phyloP scores from a whole-genome alignment of 179 eudicot genomes.

The Silene coronaria region DNA sequence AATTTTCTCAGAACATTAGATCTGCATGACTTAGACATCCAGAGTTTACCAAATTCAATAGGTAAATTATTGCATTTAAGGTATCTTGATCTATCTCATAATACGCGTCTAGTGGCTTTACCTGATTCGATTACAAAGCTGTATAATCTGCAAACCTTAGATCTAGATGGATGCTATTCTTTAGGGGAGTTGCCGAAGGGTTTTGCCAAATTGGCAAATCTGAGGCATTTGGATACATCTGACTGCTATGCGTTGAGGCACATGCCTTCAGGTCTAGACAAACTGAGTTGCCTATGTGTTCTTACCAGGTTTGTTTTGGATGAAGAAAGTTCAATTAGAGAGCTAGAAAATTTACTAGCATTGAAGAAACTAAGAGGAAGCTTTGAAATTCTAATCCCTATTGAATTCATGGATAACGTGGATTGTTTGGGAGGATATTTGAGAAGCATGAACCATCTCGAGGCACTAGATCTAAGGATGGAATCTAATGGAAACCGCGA shows the following conservation, averaged over 20 bases:
- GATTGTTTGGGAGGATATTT: background rate
- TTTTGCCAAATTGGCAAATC: background rate
- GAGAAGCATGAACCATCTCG: background rate
- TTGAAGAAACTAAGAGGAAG: background rate
- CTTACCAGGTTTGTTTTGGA: background rate
- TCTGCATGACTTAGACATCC: background rate
- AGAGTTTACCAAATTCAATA: slow-evolving; percentile 14
- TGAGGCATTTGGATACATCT: background rate
- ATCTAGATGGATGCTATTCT: background rate
- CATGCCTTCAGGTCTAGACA: background rate
- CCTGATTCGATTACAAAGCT: slow-evolving; percentile 1
- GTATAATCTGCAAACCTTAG: slow-evolving; percentile 19
- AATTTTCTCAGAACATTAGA: background rate
- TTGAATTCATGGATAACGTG: background rate
- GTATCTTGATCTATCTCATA: slow-evolving; percentile 12
- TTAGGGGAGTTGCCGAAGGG: slow-evolving; percentile 11
- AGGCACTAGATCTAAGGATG: background rate
- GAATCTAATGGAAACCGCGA: background rate
- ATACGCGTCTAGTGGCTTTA: background rate
- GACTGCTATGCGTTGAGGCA: background rate
- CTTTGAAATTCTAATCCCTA: background rate
- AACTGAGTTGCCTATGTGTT: background rate
- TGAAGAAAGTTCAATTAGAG: background rate
- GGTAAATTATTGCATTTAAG: background rate
- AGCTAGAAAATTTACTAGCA: background rate